phyloP scores from a whole-genome alignment of 1,284 basidiomycete genomes.

The Tilletiopsis washingtonensis region DNA sequence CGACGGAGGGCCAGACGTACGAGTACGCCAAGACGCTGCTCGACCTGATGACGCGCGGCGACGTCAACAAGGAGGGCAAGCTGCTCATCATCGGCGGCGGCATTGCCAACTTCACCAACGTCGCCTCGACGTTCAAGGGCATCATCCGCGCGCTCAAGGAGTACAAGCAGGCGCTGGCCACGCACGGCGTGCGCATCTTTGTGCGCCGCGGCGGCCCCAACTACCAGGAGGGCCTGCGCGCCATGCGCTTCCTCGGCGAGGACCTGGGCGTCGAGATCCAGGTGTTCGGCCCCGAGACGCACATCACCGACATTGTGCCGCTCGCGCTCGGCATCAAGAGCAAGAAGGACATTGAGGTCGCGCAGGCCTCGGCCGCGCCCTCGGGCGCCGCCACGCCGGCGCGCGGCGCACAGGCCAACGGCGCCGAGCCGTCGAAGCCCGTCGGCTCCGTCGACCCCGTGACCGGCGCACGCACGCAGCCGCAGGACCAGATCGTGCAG shows the following conservation, averaged over 20 bases:
- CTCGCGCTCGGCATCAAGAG: conserved; percentile 75
- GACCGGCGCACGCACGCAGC: conserved; percentile 69
- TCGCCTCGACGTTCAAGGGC: conserved; percentile 98
- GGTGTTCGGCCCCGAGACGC: conserved; percentile 91
- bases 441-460: conserved; percentile 67
- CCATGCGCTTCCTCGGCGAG: conserved; percentile 96
- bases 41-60: conserved; percentile 80
- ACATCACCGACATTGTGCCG: conserved; percentile 97
- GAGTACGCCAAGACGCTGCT: conserved; percentile 99
- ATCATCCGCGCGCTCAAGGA: conserved; percentile 96
- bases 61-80: conserved; percentile 60
- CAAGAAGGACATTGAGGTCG: conserved; percentile 42
- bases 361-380: conserved; percentile 48
- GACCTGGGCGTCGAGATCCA: conserved; percentile 93
- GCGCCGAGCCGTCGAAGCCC: conserved; percentile 30
- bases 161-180: conserved; percentile 57
- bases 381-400: conserved; percentile 31
- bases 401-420: conserved; percentile 10
- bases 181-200: conserved; percentile 53
- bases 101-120: conserved; percentile 99
- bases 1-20: conserved; percentile 95
- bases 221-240: conserved; percentile 99
- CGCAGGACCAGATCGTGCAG: conserved; percentile 75
- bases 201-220: conserved; percentile 97
- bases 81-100: conserved; percentile 99